phyloP scores from a whole-genome alignment of 805 yeast species.

The Groenewaldozyma tartarivorans region DNA sequence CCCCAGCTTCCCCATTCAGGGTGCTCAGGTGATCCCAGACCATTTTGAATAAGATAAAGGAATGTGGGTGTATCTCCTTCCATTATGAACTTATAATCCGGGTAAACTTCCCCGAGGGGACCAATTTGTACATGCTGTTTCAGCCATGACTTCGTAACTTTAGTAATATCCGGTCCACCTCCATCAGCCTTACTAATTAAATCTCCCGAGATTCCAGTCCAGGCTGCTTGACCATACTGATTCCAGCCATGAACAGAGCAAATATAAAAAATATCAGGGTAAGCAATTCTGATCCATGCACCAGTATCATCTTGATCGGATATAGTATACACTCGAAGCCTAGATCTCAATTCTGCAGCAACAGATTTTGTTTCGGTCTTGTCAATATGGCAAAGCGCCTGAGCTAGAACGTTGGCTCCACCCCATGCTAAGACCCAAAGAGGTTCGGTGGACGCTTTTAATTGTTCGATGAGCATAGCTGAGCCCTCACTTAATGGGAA shows the following conservation, averaged over 20 bases:
- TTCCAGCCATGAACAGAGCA: slow-evolving; percentile 1
- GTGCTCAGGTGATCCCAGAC: too few species aligned
- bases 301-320: slow-evolving; percentile 1
- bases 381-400: too few species aligned
- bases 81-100: too few species aligned
- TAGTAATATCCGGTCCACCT: background rate
- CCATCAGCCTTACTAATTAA: background rate
- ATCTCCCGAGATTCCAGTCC: slow-evolving; percentile 1
- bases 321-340: background rate
- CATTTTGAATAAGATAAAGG: too few species aligned
- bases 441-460: too few species aligned
- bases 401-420: slow-evolving; percentile 1
- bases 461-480: too few species aligned
- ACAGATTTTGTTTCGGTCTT: background rate
- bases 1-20: too few species aligned
- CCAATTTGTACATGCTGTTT: background rate
- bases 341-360: background rate
- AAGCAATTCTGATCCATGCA: background rate
- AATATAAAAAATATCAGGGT: background rate
- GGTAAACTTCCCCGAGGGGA: background rate
- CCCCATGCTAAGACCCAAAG: slow-evolving; percentile 1
- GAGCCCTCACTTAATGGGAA: too few species aligned
- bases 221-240: background rate
- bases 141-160: background rate
- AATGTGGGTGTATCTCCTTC: too few species aligned